A percentile compares a stretch with the other conserved stretches of the same genome.
Conservation (phyloP, 2,329 filamentous ascomycete species). For the Diaporthe sp. region DNA sequence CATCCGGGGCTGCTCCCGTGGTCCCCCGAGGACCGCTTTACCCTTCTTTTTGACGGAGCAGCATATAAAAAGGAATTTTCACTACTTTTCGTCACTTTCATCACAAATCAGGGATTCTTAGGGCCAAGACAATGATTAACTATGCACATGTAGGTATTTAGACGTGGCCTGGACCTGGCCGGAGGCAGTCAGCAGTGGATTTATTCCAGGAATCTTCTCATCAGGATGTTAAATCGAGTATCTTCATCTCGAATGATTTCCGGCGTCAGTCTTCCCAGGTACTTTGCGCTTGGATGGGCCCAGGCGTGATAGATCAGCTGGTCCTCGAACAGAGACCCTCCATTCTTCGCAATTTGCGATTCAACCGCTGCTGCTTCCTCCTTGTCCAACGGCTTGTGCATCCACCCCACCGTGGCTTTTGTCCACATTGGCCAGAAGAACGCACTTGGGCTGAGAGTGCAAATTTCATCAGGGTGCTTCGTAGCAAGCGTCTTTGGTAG, state of each 20-base stretch:
- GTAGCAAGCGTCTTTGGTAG: background rate
- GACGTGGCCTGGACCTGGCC: too few relatives aligned
- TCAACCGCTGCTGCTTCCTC: background rate
- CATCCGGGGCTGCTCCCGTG: too few relatives aligned
- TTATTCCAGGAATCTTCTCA: background rate
- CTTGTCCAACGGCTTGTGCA: background rate
- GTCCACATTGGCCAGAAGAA: conserved; percentile 20
- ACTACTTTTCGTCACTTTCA: background rate
- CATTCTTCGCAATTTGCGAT: background rate
- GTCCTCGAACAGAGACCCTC: background rate
- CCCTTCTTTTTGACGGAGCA: too few relatives aligned
- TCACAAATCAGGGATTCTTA: background rate
- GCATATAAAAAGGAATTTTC: too few relatives aligned
- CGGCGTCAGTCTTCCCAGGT: background rate
- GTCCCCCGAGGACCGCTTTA: too few relatives aligned
- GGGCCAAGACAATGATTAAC: background rate
- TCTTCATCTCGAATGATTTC: background rate
- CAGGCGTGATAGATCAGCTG: conserved; percentile 12
- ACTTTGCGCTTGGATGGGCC: background rate
- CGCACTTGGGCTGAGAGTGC: background rate
- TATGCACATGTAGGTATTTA: too few relatives aligned
- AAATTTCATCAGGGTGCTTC: background rate
- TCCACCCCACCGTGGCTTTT: background rate
- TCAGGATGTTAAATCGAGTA: background rate
- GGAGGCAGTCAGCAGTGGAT: background rate